phyloP scores from a whole-genome alignment of 1,284 basidiomycete genomes.

The Butyriboletus appendiculatus region DNA sequence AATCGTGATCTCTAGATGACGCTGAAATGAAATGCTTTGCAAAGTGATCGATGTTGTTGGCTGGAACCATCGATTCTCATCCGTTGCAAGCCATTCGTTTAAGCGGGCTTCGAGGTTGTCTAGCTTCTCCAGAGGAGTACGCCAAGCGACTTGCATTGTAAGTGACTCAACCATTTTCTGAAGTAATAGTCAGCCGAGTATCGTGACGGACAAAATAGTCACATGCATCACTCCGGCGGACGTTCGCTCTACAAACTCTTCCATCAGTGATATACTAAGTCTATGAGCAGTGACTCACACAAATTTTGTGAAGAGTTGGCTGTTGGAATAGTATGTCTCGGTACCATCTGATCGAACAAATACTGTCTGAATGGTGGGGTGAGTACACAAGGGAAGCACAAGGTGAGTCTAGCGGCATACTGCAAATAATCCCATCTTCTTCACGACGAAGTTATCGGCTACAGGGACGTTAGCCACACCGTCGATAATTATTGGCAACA shows the following conservation, averaged over 20 bases:
- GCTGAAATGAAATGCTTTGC: conserved; percentile 63
- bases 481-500: background rate
- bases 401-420: conserved; percentile 36
- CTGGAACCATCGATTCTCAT: conserved; percentile 75
- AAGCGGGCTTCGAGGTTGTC: conserved; percentile 64
- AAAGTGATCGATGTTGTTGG: conserved; percentile 62
- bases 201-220: background rate
- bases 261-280: background rate
- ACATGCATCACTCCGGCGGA: conserved; percentile 64
- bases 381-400: conserved; percentile 6
- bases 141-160: conserved; percentile 73
- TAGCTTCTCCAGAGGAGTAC: conserved; percentile 67
- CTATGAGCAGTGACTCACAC: conserved; percentile 47
- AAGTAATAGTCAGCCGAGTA: conserved; percentile 2
- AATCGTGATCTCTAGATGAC: conserved; percentile 65
- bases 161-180: conserved; percentile 69
- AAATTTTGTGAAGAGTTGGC: conserved; percentile 69
- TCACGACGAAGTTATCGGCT: conserved; percentile 72
- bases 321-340: conserved; percentile 78
- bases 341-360: conserved; percentile 69
- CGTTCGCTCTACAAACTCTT: conserved; percentile 53
- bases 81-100: conserved; percentile 72
- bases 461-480: background rate
- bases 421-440: conserved; percentile 75
- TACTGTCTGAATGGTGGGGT: conserved; percentile 46